Base-by-base conservation (phyloP, 495 filamentous ascomycete genomes). In the Pyrenula aspistea region DNA sequence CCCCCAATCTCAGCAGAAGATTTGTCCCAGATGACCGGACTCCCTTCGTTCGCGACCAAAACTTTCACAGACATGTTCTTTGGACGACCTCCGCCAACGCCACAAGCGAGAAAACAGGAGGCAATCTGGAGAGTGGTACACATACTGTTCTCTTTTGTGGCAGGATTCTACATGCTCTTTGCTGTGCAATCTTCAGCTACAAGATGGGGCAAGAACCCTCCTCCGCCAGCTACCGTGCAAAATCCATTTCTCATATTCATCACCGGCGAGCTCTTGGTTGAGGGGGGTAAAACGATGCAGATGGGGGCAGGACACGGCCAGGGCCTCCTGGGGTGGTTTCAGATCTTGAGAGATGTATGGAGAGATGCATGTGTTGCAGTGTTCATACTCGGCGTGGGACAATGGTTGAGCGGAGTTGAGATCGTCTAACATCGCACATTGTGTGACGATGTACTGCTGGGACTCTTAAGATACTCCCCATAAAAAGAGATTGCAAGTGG, bases 81-180 rank as follows among this genome's bases (percentile, higher is more conserved):
- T 15, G 60, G 12, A 56, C 66, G 63, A 23, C 58, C 63, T 23
- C 61, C 63, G 10, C 66, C 70, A 15, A 66, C 69, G 3, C 70
- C 74, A 47, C 58, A 68, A 57, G 70, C 71, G 61, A 74, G 75
- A 67, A 77, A 70, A 55, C 68, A 67, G 10, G 62, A 69, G 1
- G 77, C 81, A 56, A 56, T 89, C 0, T 95, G 89, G 88, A 83
- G 86, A 54, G 73, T 88, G 12, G 64, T 93, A 15, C 91, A 96
- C 68, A 79, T 83, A 1, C 47, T 89, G 0, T 86, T 91, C 67
- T 82, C 89, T 0, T 65, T 94, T 12, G 68, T 72, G 0, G 72
- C 95, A 2, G 88, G 84, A 0, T 60, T 87, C 11, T 95, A 93
- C 65, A 77, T 94, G 19, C 57, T 75, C 0, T 64, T 73, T 12